Conservation (phyloP, 768 basidiomycete genomes). For the Guyanaporus albipodus region DNA sequence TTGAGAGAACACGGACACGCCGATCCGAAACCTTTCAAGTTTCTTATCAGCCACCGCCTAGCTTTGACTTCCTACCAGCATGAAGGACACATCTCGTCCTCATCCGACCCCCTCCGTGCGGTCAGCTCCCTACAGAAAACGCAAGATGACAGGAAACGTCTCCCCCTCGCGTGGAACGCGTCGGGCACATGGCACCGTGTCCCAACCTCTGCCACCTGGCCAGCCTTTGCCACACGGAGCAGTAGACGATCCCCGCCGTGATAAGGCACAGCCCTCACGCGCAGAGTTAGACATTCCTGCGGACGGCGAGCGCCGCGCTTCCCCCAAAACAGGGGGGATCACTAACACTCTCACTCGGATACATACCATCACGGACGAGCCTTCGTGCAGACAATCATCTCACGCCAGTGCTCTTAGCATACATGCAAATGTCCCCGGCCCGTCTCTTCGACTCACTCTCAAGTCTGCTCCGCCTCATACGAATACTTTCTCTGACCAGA, state of each 20-base stretch:
- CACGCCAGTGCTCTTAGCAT: slow-evolving; percentile 5
- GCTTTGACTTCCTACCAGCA: slow-evolving; percentile 13
- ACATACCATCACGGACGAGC: slow-evolving; percentile 3
- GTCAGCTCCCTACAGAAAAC: slow-evolving; percentile 20
- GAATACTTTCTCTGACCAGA: neutral
- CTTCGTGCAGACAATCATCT: slow-evolving; percentile 4
- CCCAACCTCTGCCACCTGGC: neutral
- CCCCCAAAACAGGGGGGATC: slow-evolving; percentile 3
- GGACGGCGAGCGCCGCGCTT: slow-evolving; percentile 2
- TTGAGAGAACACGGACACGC: neutral
- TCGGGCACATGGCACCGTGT: slow-evolving; percentile 12
- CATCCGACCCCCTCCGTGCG: slow-evolving; percentile 6
- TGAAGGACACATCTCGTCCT: slow-evolving; percentile 25
- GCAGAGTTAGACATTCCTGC: neutral
- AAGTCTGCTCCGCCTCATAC: slow-evolving; percentile 1
- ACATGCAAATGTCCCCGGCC: slow-evolving; percentile 10
- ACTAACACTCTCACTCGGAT: slow-evolving; percentile 1
- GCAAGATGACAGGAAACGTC: neutral
- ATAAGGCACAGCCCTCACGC: slow-evolving; percentile 4
- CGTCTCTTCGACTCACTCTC: slow-evolving; percentile 15
- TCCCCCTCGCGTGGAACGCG: slow-evolving; percentile 13
- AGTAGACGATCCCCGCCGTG: slow-evolving; percentile 1
- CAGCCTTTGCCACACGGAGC: slow-evolving; percentile 8
- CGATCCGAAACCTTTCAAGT: slow-evolving; percentile 9
- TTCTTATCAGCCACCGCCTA: slow-evolving; percentile 16